These are phyloP conservation scores for Podaxis carcinomalis DNA, from an alignment of 768 basidiomycete genomes.

Conservation along the genomic window DNA sequence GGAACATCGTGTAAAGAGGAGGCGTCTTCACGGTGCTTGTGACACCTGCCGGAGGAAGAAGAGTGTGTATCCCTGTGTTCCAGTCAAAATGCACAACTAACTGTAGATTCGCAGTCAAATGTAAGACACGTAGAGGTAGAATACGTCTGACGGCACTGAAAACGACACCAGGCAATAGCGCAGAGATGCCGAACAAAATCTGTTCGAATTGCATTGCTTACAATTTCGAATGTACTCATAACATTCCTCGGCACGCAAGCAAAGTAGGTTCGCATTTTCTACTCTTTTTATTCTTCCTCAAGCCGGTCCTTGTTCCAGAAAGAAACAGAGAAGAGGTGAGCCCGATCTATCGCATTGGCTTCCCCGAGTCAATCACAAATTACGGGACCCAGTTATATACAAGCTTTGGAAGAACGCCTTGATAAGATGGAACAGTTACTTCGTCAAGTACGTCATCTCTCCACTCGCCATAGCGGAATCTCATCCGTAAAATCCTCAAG, in stretches of 20 bases:
- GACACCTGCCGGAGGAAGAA: slow-evolving; percentile 45
- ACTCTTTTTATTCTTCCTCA: not conserved
- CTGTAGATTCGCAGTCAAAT: slow-evolving; percentile 29
- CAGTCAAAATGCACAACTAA: slow-evolving; percentile 5
- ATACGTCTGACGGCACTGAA: not conserved
- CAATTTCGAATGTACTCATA: slow-evolving; percentile 48
- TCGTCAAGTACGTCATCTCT: slow-evolving; percentile 18
- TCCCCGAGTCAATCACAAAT: not conserved
- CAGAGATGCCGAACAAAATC: slow-evolving; percentile 46
- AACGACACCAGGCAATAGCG: slow-evolving; percentile 48
- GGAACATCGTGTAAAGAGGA: slow-evolving; percentile 26
- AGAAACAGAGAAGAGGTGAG: slow-evolving; percentile 33
- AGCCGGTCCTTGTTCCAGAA: slow-evolving; percentile 18
- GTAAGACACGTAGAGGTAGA: slow-evolving; percentile 17
- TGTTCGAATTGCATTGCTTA: slow-evolving; percentile 56
- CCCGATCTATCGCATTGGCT: not conserved
- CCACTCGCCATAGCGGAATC: not conserved
- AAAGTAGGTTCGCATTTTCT: slow-evolving; percentile 29
- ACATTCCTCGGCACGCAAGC: slow-evolving; percentile 41
- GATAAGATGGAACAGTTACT: slow-evolving; percentile 26
- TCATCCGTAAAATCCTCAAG: slow-evolving; percentile 10
- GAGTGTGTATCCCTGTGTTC: slow-evolving; percentile 21
- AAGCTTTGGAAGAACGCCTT: slow-evolving; percentile 24
- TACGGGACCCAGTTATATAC: slow-evolving; percentile 23
- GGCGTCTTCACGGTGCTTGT: slow-evolving; percentile 41